Evolutionary conservation across 208 protist species (phyloP).

Genomic region (Herpetomonas muscarum): DNA sequence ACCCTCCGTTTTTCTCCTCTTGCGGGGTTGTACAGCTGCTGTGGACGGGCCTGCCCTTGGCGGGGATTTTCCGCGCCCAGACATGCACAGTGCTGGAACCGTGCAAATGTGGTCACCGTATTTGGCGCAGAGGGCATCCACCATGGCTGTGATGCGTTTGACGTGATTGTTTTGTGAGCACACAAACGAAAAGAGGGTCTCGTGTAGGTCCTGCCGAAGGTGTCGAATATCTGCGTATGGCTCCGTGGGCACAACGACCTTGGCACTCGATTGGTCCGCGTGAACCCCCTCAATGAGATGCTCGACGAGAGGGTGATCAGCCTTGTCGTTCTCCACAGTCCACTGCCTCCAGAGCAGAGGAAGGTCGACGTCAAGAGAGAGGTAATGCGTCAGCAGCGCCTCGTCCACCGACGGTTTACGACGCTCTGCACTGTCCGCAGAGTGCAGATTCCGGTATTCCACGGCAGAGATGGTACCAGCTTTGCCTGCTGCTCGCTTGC

Average conservation of each 20-base stretch:
- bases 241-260: neutral
- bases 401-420: too few species aligned
- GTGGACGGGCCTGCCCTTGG: too few species aligned
- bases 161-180: conserved; percentile 87
- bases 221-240: conserved; percentile 35
- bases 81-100: too few species aligned
- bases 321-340: conserved; percentile 43
- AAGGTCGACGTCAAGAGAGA: conserved; percentile 67
- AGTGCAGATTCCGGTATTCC: neutral
- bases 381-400: conserved; percentile 41
- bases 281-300: conserved; percentile 6
- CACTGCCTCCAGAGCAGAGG: conserved; percentile 42
- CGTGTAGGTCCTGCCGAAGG: conserved; percentile 68
- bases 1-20: too few species aligned
- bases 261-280: neutral
- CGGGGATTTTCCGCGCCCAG: too few species aligned
- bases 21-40: too few species aligned
- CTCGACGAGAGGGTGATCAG: conserved; percentile 48
- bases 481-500: conserved; percentile 8
- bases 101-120: conserved; percentile 60
- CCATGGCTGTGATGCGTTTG: conserved; percentile 57
- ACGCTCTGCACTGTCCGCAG: too few species aligned
- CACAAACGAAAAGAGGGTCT: conserved; percentile 67
- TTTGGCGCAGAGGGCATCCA: conserved; percentile 32
- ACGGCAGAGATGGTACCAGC: neutral